phyloP scores from a whole-genome alignment of 2,329 filamentous ascomycete species.

The Aspergillus felis region DNA sequence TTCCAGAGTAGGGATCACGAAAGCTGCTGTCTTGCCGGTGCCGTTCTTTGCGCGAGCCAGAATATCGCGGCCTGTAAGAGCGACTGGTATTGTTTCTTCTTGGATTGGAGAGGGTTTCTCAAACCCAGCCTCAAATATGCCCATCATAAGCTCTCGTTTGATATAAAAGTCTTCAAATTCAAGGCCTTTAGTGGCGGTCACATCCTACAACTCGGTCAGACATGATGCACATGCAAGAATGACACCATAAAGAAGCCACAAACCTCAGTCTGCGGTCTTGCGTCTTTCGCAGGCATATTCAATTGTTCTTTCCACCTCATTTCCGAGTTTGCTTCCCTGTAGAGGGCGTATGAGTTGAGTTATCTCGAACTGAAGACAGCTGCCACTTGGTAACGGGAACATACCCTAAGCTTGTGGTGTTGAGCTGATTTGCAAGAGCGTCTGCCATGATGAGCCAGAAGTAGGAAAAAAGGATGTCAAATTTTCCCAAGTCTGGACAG shows the following conservation, averaged over 20 bases:
- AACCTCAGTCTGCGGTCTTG: conserved; percentile 49
- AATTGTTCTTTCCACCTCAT: conserved; percentile 44
- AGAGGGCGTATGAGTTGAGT: conserved; percentile 7
- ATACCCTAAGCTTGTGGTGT: conserved; percentile 43
- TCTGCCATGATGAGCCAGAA: conserved; percentile 37
- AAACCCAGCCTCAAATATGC: conserved; percentile 97
- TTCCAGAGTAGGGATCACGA: conserved; percentile 92
- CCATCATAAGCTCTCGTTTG: conserved; percentile 94
- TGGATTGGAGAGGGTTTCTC: conserved; percentile 98
- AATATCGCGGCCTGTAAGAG: conserved; percentile 90
- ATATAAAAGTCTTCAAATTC: conserved; percentile 97
- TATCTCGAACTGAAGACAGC: conserved; percentile 8
- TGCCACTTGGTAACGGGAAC: conserved; percentile 7
- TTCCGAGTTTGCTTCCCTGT: conserved; percentile 38
- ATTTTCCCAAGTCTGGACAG: not conserved
- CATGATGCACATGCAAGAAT: conserved; percentile 6
- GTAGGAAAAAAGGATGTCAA: conserved; percentile 6
- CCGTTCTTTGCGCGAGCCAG: conserved; percentile 97
- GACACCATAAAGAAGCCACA: conserved; percentile 8
- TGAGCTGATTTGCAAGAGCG: conserved; percentile 43
- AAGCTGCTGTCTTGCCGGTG: conserved; percentile 96
- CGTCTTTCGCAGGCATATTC: conserved; percentile 46
- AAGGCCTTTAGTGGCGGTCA: conserved; percentile 93
- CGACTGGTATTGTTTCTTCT: conserved; percentile 97
- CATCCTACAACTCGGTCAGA: conserved; percentile 62